Evolutionary conservation across 2,329 filamentous ascomycete genomes (phyloP).

Genomic region (Cladosporium sp.): DNA sequence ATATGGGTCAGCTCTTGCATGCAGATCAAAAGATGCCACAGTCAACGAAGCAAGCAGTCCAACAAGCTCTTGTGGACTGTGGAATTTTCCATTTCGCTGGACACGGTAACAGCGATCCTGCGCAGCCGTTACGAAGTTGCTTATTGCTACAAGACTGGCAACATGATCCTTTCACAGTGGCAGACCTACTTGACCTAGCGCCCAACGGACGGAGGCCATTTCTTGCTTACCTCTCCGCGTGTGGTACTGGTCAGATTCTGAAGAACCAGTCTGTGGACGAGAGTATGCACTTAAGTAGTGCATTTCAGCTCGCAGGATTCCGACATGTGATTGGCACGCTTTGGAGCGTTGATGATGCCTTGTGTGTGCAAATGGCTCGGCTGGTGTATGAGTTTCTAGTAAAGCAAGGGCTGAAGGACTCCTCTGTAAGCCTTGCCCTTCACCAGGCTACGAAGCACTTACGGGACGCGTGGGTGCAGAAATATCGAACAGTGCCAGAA

Average conservation of each 20-base stretch:
- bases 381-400: not conserved
- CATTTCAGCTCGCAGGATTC: not conserved
- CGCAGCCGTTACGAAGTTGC: not conserved
- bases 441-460: not conserved
- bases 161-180: not conserved
- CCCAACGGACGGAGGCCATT: not conserved
- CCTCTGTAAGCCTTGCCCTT: not conserved
- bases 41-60: not conserved
- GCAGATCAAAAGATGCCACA: not conserved
- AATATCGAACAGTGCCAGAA: too few species aligned
- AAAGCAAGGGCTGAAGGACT: not conserved
- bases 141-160: not conserved
- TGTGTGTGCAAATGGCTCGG: not conserved
- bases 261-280: not conserved
- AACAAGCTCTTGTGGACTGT: not conserved
- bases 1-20: not conserved
- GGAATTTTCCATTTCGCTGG: not conserved
- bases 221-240: not conserved
- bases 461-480: not conserved
- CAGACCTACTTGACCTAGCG: not conserved
- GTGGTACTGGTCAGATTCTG: not conserved
- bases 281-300: not conserved
- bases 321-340: slow-evolving; percentile 4
- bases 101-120: not conserved
- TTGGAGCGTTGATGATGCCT: not conserved